Percentiles rank a stretch among this genome's conserved stretches.
Evolutionary conservation across 75 land plant species (phyloP).

Genomic region (Isoetes taiwanensis): DNA sequence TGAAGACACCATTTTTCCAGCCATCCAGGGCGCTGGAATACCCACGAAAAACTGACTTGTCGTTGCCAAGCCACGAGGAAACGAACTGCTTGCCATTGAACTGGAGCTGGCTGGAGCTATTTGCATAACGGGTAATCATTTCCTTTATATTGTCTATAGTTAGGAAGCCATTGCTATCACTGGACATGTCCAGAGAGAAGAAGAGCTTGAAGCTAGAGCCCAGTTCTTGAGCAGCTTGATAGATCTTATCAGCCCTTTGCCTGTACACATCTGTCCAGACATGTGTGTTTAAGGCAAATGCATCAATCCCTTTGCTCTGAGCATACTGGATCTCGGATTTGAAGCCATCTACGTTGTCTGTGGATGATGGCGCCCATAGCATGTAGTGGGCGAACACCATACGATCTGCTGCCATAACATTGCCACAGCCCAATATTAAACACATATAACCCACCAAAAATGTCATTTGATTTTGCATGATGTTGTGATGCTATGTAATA

Average conservation of each 20-base stretch:
- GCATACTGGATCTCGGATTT: constrained; percentile 19
- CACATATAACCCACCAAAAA: too few species aligned
- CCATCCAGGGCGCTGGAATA: constrained; percentile 8
- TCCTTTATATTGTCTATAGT: neutral
- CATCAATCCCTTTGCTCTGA: constrained; percentile 23
- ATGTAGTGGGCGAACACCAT: too few species aligned
- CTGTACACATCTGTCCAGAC: constrained; percentile 16
- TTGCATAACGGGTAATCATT: constrained; percentile 12
- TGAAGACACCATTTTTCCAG: constrained; percentile 8
- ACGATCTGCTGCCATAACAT: too few species aligned
- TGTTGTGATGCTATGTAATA: too few species aligned
- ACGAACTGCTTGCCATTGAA: constrained; percentile 12
- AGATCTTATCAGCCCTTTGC: constrained; percentile 10
- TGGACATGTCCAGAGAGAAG: constrained; percentile 23
- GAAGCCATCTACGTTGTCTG: constrained; percentile 3
- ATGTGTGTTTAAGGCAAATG: constrained; percentile 24
- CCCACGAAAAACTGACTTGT: neutral
- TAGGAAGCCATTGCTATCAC: constrained; percentile 6
- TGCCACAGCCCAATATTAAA: too few species aligned
- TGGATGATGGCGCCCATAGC: too few species aligned
- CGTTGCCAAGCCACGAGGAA: constrained; percentile 10
- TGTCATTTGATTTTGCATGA: too few species aligned
- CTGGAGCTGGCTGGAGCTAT: constrained; percentile 9
- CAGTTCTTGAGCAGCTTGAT: constrained; percentile 11
- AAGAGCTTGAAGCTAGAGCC: constrained; percentile 20